These are phyloP conservation scores for Apiotrichum porosum DNA, from an alignment of 1,284 basidiomycete species.

Conservation along the genomic window DNA sequence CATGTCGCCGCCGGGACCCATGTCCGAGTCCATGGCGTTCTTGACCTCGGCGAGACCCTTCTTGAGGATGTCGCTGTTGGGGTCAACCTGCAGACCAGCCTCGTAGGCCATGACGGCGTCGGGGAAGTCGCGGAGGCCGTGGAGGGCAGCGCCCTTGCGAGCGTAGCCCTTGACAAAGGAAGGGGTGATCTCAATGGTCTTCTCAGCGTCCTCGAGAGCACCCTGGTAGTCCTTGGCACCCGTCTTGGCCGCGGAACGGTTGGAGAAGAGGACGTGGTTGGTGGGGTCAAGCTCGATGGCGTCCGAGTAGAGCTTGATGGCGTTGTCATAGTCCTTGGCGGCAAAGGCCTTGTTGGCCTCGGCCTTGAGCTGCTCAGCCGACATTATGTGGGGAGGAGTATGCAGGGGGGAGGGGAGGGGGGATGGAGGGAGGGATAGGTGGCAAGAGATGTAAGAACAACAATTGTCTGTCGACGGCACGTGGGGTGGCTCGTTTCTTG, in stretches of 20 bases:
- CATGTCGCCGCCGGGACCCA: constrained; percentile 46
- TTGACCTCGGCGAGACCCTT: constrained; percentile 84
- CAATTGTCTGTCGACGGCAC: not conserved
- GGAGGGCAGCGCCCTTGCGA: constrained; percentile 90
- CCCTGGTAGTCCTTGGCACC: constrained; percentile 72
- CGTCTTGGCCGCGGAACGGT: constrained; percentile 82
- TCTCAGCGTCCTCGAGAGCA: constrained; percentile 84
- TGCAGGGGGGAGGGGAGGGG: not conserved
- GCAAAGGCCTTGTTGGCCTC: constrained; percentile 94
- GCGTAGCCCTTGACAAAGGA: constrained; percentile 88
- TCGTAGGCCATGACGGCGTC: constrained; percentile 69
- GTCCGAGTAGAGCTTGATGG: constrained; percentile 74
- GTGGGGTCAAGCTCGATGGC: constrained; percentile 77
- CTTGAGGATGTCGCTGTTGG: constrained; percentile 68
- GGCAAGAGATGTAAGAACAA: not conserved
- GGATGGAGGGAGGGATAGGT: not conserved
- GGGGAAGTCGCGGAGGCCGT: constrained; percentile 71
- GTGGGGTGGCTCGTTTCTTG: no score
- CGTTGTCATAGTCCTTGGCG: constrained; percentile 85
- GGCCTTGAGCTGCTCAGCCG: constrained; percentile 67
- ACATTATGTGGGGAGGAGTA: constrained; percentile 2
- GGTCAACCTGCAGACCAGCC: constrained; percentile 70
- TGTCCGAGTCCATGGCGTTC: constrained; percentile 55
- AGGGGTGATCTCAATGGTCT: constrained; percentile 71
- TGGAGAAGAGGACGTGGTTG: constrained; percentile 89